These are phyloP conservation scores for Nothophaeocryptopus gaeumannii DNA, from an alignment of 2,329 filamentous ascomycete species.

Conservation along the genomic window DNA sequence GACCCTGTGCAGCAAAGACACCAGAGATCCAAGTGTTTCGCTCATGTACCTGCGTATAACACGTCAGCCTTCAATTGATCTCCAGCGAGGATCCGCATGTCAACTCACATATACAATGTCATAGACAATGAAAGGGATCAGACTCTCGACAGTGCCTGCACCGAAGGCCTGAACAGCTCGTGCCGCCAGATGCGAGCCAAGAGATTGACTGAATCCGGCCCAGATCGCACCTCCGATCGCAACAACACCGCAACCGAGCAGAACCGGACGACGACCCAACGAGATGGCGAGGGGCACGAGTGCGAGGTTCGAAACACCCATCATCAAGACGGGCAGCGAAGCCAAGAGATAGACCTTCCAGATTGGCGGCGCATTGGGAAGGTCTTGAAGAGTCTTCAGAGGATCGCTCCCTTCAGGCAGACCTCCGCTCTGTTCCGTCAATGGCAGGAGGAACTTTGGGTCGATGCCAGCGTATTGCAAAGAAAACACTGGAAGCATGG, in stretches of 20 bases:
- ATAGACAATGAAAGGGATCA: constrained; percentile 33
- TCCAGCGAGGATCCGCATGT: not conserved
- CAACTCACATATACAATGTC: constrained; percentile 27
- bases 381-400: constrained; percentile 17
- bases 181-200: constrained; percentile 29
- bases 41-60: constrained; percentile 24
- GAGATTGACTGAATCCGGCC: constrained; percentile 28
- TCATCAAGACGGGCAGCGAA: constrained; percentile 32
- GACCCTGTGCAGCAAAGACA: constrained; percentile 30
- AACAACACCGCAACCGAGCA: constrained; percentile 27
- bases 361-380: constrained; percentile 28
- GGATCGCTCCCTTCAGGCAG: constrained; percentile 23
- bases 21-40: constrained; percentile 32
- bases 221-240: constrained; percentile 30
- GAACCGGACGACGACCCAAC: constrained; percentile 29
- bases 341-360: constrained; percentile 32
- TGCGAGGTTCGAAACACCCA: constrained; percentile 30
- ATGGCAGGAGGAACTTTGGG: constrained; percentile 13
- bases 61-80: not conserved
- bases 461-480: constrained; percentile 28
- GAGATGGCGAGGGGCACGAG: constrained; percentile 32
- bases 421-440: constrained; percentile 11
- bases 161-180: constrained; percentile 31
- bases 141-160: constrained; percentile 33
- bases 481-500: constrained; percentile 32